phyloP scores from a whole-genome alignment of 1,139 yeast species.

The Blastobotrys persicus region DNA sequence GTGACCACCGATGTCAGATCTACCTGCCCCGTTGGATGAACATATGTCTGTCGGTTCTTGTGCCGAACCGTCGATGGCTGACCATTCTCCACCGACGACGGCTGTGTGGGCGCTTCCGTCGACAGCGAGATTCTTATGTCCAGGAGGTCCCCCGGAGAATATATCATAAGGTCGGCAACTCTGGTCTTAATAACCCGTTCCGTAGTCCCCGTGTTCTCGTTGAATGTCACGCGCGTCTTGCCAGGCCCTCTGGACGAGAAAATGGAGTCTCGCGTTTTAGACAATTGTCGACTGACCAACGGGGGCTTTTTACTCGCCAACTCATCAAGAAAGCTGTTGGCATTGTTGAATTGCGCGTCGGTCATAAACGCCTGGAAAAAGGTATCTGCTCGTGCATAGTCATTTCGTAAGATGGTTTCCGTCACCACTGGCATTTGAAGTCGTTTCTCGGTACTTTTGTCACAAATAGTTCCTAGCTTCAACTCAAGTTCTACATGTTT shows the following conservation, averaged over 20 bases:
- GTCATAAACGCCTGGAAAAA: constrained; percentile 70
- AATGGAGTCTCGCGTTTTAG: constrained; percentile 25
- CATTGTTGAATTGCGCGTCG: constrained; percentile 61
- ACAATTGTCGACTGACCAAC: constrained; percentile 9
- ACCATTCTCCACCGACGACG: constrained; percentile 31
- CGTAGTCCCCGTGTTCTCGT: constrained; percentile 39
- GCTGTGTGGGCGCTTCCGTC: constrained; percentile 58
- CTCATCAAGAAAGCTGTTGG: constrained; percentile 56
- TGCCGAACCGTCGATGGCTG: constrained; percentile 47
- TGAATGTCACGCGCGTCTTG: constrained; percentile 34
- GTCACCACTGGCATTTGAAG: constrained; percentile 70
- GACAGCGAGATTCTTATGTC: constrained; percentile 74
- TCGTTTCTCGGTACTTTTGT: constrained; percentile 61
- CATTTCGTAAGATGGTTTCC: constrained; percentile 64
- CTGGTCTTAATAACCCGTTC: constrained; percentile 72
- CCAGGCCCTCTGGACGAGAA: constrained; percentile 38
- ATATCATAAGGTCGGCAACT: constrained; percentile 65
- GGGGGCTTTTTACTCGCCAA: constrained; percentile 26
- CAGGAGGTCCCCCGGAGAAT: constrained; percentile 72
- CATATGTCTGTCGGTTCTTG: constrained; percentile 45
- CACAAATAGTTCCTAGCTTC: constrained; percentile 75
- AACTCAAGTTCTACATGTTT: constrained; percentile 74
- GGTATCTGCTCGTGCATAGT: constrained; percentile 53
- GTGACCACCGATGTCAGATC: constrained; percentile 37
- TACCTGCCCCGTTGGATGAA: constrained; percentile 32